Evolutionary conservation across 768 basidiomycete genomes (phyloP), one percentile per base, ranked within the genome.

Genomic region (Leccinellum luteum): DNA sequence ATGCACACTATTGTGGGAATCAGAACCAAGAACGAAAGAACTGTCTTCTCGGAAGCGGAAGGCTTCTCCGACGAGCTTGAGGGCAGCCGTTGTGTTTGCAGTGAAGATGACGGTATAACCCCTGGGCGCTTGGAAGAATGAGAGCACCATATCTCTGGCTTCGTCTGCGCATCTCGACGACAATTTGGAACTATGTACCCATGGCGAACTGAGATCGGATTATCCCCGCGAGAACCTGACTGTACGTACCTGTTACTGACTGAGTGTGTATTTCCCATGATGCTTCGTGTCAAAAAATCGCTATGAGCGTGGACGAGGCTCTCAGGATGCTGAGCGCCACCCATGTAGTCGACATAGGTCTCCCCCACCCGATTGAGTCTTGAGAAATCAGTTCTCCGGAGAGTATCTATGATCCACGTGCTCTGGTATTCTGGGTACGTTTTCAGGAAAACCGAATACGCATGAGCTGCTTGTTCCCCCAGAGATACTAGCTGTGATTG

Each of bases 331-430:
- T 92, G 75, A 0, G 88, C 82, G 23, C 88, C 90, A 30, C 91
- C 91, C 89, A 92, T 92, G 61, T 89, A 92, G 66, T 93, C 91
- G 59, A 91, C 86, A 58, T 92, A 92, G 9, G 85, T 87, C 74
- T 92, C 89, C 6, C 83, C 83, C 9, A 75, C 74, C 13, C 78
- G 79, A 59, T 85, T 82, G 44, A 89, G 75, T 52, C 87, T 74
- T 5, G 75, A 58, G 61, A 81, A 88, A 69, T 90, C 87, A 0
- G 79, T 84, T 60, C 79, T 76, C 49, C 87, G 82, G 15, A 90
- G 78, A 0, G 81, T 78, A 64, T 90, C 89, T 54, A 90, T 68
- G 56, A 85, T 85, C 84, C 86, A 87, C 7, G 88, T 89, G 15
- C 76, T 75, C 49, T 79, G 78, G 62, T 88, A 90, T 69, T 87